Evolutionary conservation across 331 rosid species (phyloP).

Genomic region (Malus hybrid): DNA sequence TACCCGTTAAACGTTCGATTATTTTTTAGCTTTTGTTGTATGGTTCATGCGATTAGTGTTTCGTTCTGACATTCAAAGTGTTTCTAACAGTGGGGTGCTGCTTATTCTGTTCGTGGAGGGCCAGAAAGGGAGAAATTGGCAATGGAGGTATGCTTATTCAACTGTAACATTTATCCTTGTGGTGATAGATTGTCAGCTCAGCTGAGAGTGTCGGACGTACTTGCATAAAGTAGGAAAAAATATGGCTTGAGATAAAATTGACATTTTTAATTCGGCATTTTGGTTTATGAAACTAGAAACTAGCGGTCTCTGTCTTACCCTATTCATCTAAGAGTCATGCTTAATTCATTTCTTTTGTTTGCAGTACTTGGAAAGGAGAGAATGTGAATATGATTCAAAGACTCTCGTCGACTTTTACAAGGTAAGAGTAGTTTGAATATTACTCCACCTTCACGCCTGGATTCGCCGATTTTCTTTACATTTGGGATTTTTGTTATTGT

Average conservation of each 20-base stretch:
- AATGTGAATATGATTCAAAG: conserved; percentile 83
- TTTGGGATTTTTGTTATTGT: background rate
- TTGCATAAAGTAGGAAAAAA: background rate
- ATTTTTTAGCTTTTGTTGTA: background rate
- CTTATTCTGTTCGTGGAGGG: conserved; percentile 72
- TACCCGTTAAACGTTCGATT: background rate
- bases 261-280: background rate
- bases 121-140: conserved; percentile 67
- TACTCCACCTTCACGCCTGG: background rate
- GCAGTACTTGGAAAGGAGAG: conserved; percentile 90
- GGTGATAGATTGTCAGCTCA: background rate
- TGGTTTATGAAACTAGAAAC: background rate
- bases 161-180: background rate
- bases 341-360: background rate
- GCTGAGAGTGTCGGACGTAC: background rate
- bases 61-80: background rate
- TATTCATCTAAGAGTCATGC: background rate
- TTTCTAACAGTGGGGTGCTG: conserved; percentile 80
- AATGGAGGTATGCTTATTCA: conserved; percentile 64
- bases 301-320: too few species aligned
- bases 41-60: background rate
- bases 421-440: conserved; percentile 33
- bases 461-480: background rate
- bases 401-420: conserved; percentile 61
- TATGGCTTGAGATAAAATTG: background rate